A percentile compares a stretch with the other conserved stretches of the same genome.
phyloP scores from a whole-genome alignment of 2,329 filamentous ascomycete species.

The Fusarium gaditjirri region DNA sequence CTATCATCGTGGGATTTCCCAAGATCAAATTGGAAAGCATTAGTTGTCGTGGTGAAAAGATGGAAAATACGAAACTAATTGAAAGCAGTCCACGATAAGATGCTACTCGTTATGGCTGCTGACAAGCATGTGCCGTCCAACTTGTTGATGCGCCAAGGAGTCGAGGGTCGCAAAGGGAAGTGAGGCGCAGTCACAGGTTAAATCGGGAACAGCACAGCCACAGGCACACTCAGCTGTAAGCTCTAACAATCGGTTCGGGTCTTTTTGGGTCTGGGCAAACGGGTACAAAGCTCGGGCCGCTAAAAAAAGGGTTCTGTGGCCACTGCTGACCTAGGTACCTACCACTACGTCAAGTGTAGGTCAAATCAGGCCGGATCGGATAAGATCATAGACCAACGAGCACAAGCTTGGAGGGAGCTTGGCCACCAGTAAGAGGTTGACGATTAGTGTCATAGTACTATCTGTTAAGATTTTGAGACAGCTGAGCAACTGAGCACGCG shows the following conservation, averaged over 20 bases:
- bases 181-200: conserved; percentile 35
- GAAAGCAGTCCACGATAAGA: conserved; percentile 17
- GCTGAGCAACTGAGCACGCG: conserved; percentile 3
- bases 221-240: conserved; percentile 13
- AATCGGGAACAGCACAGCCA: conserved; percentile 37
- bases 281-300: conserved; percentile 29
- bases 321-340: conserved; percentile 1
- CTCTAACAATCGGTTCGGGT: background rate
- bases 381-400: conserved; percentile 14
- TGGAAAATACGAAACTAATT: conserved; percentile 11
- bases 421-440: conserved; percentile 32
- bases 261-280: conserved; percentile 15
- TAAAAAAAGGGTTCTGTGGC: conserved; percentile 34
- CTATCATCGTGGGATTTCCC: conserved; percentile 32
- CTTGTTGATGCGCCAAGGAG: conserved; percentile 23
- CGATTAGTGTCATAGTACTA: background rate
- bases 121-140: conserved; percentile 25
- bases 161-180: conserved; percentile 22
- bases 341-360: conserved; percentile 18
- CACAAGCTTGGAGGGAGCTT: conserved; percentile 17
- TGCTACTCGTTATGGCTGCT: conserved; percentile 32
- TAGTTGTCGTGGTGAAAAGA: background rate
- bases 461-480: background rate
- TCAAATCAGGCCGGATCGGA: conserved; percentile 17
- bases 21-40: background rate